Evolutionary conservation across 2,329 filamentous ascomycete species (phyloP).

Genomic region (Aspergillus calidoustus): DNA sequence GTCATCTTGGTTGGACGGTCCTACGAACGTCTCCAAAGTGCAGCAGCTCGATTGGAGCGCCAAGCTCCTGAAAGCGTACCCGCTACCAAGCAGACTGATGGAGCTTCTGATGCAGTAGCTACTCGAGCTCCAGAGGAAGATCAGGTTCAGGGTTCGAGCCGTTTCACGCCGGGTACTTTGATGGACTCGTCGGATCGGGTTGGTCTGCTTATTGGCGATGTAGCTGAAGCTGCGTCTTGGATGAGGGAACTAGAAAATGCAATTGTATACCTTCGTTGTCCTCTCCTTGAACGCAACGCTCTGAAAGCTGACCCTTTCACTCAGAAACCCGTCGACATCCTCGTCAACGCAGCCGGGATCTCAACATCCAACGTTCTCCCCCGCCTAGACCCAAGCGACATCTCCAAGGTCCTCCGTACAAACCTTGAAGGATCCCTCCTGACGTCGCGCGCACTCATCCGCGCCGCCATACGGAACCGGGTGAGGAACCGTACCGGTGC

Average conservation of each 20-base stretch:
- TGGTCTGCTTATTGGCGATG: constrained; percentile 42
- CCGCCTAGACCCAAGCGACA: constrained; percentile 53
- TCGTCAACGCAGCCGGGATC: constrained; percentile 82
- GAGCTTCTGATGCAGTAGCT: constrained; percentile 19
- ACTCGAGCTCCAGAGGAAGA: constrained; percentile 27
- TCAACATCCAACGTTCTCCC: constrained; percentile 69
- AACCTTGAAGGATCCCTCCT: constrained; percentile 64
- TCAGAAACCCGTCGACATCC: constrained; percentile 55
- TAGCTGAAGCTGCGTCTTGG: constrained; percentile 41
- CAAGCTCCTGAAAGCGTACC: background rate
- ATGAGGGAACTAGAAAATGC: constrained; percentile 42
- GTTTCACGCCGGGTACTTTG: constrained; percentile 11
- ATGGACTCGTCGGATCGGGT: constrained; percentile 28
- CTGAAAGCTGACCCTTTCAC: background rate
- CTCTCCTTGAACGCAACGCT: background rate
- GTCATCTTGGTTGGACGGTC: constrained; percentile 65
- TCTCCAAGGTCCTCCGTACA: constrained; percentile 65
- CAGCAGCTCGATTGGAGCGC: constrained; percentile 35
- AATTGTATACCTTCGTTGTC: constrained; percentile 37
- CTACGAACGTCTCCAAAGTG: constrained; percentile 48
- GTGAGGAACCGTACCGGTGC: constrained; percentile 27
- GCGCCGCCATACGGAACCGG: constrained; percentile 39
- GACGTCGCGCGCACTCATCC: constrained; percentile 44
- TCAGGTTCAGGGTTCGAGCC: background rate
- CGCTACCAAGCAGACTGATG: background rate